Conservation (phyloP, 2,329 filamentous ascomycete species). For the Fusarium pseudonygamai region DNA sequence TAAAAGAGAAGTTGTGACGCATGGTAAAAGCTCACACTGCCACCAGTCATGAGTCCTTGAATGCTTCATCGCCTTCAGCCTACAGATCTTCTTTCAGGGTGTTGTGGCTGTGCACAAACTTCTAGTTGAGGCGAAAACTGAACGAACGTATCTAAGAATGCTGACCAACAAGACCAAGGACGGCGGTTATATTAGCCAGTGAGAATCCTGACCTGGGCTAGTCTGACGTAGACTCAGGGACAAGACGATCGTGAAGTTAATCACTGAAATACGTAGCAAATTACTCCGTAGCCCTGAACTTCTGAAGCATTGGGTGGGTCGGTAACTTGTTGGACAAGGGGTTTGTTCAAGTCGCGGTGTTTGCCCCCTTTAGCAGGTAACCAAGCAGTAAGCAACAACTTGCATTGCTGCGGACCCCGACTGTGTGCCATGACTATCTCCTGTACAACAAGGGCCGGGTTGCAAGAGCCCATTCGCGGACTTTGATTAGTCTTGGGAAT, state of each 20-base stretch:
- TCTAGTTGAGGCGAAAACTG: not conserved
- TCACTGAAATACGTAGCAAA: not conserved
- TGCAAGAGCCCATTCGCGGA: not conserved
- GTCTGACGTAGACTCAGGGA: not conserved
- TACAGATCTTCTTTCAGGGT: not conserved
- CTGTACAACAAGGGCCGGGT: not conserved
- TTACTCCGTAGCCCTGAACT: not conserved
- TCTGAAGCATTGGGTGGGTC: not conserved
- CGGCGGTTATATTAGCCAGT: not conserved
- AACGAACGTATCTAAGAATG: not conserved
- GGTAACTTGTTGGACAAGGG: not conserved
- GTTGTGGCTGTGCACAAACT: slow-evolving; percentile 16
- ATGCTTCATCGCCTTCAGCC: no score
- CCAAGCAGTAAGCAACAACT: slow-evolving; percentile 12
- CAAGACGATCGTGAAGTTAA: not conserved
- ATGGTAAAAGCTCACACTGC: slow-evolving; percentile 6
- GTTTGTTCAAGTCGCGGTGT: not conserved
- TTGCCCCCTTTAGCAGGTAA: not conserved
- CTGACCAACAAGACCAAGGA: slow-evolving; percentile 14
- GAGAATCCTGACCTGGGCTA: not conserved
- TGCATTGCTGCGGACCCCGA: not conserved
- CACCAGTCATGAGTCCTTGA: not conserved
- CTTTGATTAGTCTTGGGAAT: not conserved
- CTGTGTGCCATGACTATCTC: not conserved
- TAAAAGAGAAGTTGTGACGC: not conserved